Evolutionary conservation across 1,139 yeast genomes (phyloP), one percentile per base, ranked within the genome.

Genomic region (Scheffersomyces illinoinensis): DNA sequence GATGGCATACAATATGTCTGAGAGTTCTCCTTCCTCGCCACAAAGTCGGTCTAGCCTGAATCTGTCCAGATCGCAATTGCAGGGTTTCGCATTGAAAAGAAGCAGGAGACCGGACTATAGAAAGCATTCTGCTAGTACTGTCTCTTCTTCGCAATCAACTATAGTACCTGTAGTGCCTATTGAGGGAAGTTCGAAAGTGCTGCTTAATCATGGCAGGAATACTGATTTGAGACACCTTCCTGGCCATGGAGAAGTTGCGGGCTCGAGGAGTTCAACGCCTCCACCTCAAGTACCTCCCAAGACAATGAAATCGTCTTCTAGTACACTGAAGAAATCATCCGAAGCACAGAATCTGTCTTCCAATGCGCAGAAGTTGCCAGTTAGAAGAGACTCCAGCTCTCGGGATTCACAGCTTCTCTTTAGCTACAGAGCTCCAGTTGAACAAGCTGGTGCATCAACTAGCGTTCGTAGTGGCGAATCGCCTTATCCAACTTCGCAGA

Each of bases 21-120:
- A 33, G 4, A 33, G 43, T 33, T 33, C 43, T 33, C 43, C 43
- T 14, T 33, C 43, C 4, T 33, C 43, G 12, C 43, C 43, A 33
- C 43, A 14, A 12, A 33, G 43, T 33, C 43, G 43, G 5, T 33
- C 43, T 12, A 33, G 43, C 17, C 43, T 33, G 43, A 33, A 12
- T 33, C 43, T 33, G 43, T 33, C 43, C 43, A 33, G 51, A 14
- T 48, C 51, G n/a, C 54, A 17, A 17, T 52, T 33, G 53, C 53
- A 39, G 47, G 76, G 71, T 47, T 74, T 78, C 66, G 68, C 82
- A 1, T 71, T 80, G 60, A 75, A 73, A 56, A 67, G 85, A 58
- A 76, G 82, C 59, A 73, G 84, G 61, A 68, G 84, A 58, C 73
- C 77, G 3, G 82, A 79, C 63, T 79, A 80, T 63, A 67, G 80